phyloP scores from a whole-genome alignment of 116 monocot species.

The Zostera marina region DNA sequence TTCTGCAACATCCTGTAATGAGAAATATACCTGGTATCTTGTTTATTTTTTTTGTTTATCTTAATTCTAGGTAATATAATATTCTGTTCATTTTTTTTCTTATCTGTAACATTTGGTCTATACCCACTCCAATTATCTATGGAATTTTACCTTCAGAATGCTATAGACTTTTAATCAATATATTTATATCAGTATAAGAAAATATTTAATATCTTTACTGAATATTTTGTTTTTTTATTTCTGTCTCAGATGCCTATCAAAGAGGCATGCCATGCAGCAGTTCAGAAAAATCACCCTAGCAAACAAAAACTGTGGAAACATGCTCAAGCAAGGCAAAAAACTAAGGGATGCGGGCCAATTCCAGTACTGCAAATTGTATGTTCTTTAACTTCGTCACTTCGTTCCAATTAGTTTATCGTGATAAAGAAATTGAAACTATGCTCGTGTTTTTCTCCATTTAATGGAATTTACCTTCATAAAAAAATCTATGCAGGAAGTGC shows the following conservation, averaged over 20 bases:
- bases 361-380: constrained; percentile 90
- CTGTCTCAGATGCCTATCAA: constrained; percentile 58
- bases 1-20: no score
- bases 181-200: not conserved
- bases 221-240: not conserved
- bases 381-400: no score
- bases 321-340: constrained; percentile 65
- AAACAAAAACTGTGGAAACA: constrained; percentile 94
- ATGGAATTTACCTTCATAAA: no score
- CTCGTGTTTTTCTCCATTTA: no score
- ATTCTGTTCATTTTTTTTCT: no score
- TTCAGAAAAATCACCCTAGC: constrained; percentile 73
- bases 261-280: constrained; percentile 84
- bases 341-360: constrained; percentile 47
- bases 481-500: not conserved
- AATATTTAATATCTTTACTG: not conserved
- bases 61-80: no score
- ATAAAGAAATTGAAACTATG: not conserved
- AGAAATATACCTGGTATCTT: no score
- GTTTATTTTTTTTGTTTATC: no score
- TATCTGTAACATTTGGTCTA: no score
- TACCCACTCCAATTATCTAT: no score
- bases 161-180: no score
- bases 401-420: not conserved
- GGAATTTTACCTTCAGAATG: no score